Evolutionary conservation across 805 yeast species (phyloP).

Genomic region (Lipomyces sp.): DNA sequence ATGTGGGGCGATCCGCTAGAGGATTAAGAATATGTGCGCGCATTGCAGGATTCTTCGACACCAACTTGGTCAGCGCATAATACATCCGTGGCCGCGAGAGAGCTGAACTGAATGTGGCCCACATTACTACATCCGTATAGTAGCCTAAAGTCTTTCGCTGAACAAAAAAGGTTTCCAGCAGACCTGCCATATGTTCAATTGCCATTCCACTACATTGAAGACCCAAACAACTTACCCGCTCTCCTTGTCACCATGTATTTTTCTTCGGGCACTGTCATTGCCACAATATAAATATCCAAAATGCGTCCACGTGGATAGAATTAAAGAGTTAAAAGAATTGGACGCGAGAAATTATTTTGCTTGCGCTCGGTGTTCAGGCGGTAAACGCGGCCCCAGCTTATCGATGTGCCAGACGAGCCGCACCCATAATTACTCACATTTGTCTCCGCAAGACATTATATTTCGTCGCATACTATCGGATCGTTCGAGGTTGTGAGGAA

Average conservation of each 20-base stretch:
- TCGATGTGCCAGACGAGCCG: too few relatives aligned
- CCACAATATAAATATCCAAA: background rate
- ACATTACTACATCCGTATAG: slow-evolving; percentile 6
- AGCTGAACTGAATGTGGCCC: background rate
- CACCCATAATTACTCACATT: too few relatives aligned
- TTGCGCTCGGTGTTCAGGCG: too few relatives aligned
- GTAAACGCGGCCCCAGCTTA: too few relatives aligned
- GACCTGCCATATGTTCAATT: background rate
- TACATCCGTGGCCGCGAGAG: slow-evolving; percentile 4
- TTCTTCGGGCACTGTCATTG: background rate
- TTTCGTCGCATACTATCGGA: too few relatives aligned
- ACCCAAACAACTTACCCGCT: background rate
- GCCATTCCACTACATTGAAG: background rate
- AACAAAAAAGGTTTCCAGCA: slow-evolving; percentile 3
- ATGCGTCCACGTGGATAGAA: too few relatives aligned
- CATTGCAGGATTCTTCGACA: slow-evolving; percentile 3
- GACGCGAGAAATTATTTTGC: too few relatives aligned
- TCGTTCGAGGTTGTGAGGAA: too few relatives aligned
- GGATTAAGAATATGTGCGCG: background rate
- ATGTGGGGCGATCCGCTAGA: slow-evolving; percentile 1
- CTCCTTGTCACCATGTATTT: background rate
- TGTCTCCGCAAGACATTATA: too few relatives aligned
- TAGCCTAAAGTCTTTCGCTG: slow-evolving; percentile 1
- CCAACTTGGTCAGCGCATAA: background rate
- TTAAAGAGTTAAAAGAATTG: too few relatives aligned